A percentile compares a stretch with the other conserved stretches of the same genome.
phyloP scores from a whole-genome alignment of 345 rosid species.

The Diplotaxis tenuifolia region DNA sequence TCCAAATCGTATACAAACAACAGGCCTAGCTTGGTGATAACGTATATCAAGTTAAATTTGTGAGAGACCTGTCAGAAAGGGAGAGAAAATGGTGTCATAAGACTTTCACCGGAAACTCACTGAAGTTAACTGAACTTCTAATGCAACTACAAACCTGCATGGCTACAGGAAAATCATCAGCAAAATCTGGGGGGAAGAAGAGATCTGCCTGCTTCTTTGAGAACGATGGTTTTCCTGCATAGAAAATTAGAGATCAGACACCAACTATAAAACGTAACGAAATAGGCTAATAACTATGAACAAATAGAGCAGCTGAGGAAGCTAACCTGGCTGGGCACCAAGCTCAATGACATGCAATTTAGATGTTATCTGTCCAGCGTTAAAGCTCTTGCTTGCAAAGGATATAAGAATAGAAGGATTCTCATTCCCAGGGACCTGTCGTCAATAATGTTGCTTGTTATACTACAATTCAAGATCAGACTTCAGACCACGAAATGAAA shows the following conservation, averaged over 20 bases:
- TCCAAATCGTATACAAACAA: constrained; percentile 97
- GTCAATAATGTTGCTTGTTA: constrained; percentile 12
- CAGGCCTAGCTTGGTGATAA: constrained; percentile 96
- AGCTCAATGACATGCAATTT: constrained; percentile 96
- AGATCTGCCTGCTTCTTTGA: constrained; percentile 98
- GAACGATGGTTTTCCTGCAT: constrained; percentile 88
- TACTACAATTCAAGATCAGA: constrained; percentile 18
- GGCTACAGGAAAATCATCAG: constrained; percentile 98
- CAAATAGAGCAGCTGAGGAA: constrained; percentile 7
- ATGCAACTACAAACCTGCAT: constrained; percentile 71
- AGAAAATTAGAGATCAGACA: constrained; percentile 7
- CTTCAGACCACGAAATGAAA: constrained; percentile 6
- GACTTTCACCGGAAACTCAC: constrained; percentile 16
- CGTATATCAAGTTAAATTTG: constrained; percentile 86
- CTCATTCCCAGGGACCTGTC: constrained; percentile 90
- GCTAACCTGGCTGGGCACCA: constrained; percentile 94
- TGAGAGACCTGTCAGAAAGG: constrained; percentile 76
- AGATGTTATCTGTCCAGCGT: constrained; percentile 90
- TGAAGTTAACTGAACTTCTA: constrained; percentile 12
- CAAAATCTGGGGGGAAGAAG: constrained; percentile 98
- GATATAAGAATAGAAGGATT: constrained; percentile 86
- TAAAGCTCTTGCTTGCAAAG: constrained; percentile 83
- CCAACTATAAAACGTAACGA: not conserved
- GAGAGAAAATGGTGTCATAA: constrained; percentile 22
- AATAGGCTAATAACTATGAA: constrained; percentile 7